A percentile compares a stretch with the other conserved stretches of the same genome.
phyloP scores from a whole-genome alignment of 225 moss, liverwort and hornwort genomes.

The Pseudisothecium myosuroides region DNA sequence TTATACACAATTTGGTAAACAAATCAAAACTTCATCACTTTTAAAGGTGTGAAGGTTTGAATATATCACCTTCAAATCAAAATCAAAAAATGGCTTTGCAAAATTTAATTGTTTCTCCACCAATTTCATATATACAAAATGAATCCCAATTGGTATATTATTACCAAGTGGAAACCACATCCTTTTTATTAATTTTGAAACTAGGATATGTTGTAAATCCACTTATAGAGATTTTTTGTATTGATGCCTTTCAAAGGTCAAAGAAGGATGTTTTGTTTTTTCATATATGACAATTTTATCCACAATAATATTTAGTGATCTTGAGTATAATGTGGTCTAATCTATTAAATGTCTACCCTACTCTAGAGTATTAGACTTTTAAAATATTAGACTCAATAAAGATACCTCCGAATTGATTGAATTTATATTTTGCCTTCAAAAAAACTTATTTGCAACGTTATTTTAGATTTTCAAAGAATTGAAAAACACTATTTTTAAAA shows the following conservation, averaged over 20 bases:
- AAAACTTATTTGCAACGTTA: no score
- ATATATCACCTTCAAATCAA: no score
- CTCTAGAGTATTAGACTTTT: background rate
- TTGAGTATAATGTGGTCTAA: background rate
- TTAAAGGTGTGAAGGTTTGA: background rate
- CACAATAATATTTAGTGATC: no score
- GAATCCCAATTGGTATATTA: background rate
- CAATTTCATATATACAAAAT: background rate
- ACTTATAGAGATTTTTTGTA: background rate
- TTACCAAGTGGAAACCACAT: accelerated
- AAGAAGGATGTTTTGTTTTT: no score
- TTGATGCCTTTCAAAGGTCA: accelerated
- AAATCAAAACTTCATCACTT: background rate
- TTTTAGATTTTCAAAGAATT: background rate
- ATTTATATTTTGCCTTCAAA: background rate
- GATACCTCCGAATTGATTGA: background rate
- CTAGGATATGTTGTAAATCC: background rate
- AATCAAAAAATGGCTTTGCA: background rate
- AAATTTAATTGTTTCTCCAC: background rate
- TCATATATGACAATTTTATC: background rate
- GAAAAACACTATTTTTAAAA: accelerated
- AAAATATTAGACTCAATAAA: background rate
- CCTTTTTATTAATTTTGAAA: no score
- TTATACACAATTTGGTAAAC: no score
- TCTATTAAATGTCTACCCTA: background rate